A percentile compares a stretch with the other conserved stretches of the same genome.
phyloP scores from a whole-genome alignment of 805 yeast genomes.

The Scheffersomyces coipomensis region DNA sequence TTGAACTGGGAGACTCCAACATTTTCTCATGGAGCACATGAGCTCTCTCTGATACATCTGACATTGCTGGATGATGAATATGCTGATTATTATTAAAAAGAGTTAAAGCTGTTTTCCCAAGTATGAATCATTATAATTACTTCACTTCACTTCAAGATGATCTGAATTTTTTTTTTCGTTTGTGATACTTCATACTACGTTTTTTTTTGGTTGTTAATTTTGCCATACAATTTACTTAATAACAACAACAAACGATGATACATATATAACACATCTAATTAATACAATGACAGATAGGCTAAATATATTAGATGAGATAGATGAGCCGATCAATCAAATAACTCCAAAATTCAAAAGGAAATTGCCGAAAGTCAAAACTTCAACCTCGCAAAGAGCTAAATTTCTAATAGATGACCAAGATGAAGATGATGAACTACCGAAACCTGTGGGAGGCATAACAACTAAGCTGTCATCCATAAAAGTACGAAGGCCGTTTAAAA shows the following conservation, averaged over 20 bases:
- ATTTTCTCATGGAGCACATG: constrained; percentile 60
- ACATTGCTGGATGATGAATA: constrained; percentile 9
- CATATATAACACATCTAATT: no score
- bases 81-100: no score
- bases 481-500: no score
- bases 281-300: constrained; percentile 17
- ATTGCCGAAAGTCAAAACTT: constrained; percentile 6
- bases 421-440: constrained; percentile 7
- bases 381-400: constrained; percentile 3
- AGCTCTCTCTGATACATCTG: constrained; percentile 44
- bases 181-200: not conserved
- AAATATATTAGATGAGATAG: constrained; percentile 12
- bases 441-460: no score
- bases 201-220: not conserved
- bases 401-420: constrained; percentile 16
- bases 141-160: not conserved
- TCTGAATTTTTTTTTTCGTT: constrained; percentile 1
- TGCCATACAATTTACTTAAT: no score
- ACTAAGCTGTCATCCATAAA: no score
- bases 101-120: no score
- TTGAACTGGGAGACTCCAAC: constrained; percentile 49
- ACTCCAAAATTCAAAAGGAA: constrained; percentile 12
- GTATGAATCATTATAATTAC: no score
- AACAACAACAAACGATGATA: no score
- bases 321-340: constrained; percentile 5